Conservation (phyloP, 2,329 filamentous ascomycete genomes). For the Colletotrichum chlorophyti region DNA sequence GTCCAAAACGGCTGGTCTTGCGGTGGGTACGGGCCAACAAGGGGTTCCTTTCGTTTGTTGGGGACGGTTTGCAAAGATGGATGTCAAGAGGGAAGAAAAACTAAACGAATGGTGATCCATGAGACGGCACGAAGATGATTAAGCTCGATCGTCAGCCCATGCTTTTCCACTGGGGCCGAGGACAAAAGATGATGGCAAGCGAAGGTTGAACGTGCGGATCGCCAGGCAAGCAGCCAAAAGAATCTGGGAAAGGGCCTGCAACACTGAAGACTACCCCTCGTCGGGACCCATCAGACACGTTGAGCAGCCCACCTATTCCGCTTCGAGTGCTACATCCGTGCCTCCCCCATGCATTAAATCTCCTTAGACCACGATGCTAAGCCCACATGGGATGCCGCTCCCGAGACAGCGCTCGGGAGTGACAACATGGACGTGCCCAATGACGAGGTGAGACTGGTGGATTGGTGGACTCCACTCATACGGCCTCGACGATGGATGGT, state of each 20-base stretch:
- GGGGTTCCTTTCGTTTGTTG: no score
- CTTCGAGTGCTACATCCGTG: constrained; percentile 9
- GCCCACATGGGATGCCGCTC: not conserved
- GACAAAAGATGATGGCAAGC: not conserved
- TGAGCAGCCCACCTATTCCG: constrained; percentile 1
- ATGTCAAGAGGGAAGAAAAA: no score
- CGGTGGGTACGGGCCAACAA: no score
- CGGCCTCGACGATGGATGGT: no score
- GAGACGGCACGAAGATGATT: no score
- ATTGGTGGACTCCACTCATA: constrained; percentile 4
- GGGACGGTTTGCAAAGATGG: no score
- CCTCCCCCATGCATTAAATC: constrained; percentile 3
- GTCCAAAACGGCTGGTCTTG: no score
- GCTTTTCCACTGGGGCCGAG: no score
- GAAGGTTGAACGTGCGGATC: constrained; percentile 6
- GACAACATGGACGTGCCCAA: no score
- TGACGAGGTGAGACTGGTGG: no score
- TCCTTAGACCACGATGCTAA: not conserved
- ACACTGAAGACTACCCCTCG: not conserved
- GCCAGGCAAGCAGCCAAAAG: constrained; percentile 6
- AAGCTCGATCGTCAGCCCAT: not conserved
- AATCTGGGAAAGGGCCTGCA: constrained; percentile 12
- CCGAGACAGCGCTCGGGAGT: not conserved
- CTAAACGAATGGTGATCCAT: no score
- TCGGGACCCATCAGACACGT: not conserved